Conservation (phyloP, 257 asterid genomes). For the Forsythia suspensa region DNA sequence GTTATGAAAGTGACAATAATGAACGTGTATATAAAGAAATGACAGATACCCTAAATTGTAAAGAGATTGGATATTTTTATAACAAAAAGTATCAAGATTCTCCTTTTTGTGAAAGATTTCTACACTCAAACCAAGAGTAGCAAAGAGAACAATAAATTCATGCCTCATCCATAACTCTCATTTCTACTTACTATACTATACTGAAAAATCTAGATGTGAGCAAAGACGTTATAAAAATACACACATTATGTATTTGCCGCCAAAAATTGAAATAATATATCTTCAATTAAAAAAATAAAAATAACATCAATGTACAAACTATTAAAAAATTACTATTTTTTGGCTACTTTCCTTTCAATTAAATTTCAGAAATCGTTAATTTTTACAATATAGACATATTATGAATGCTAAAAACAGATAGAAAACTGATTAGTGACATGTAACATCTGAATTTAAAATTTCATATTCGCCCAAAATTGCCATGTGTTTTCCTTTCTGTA, state of each 20-base stretch:
- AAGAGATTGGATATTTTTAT: constrained; percentile 25
- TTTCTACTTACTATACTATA: constrained; percentile 17
- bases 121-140: too few species aligned
- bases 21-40: constrained; percentile 20
- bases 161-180: constrained; percentile 30
- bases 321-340: too few species aligned
- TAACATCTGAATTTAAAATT: too few species aligned
- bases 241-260: too few species aligned
- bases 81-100: constrained; percentile 17
- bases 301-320: too few species aligned
- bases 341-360: too few species aligned
- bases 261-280: too few species aligned
- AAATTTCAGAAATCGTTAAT: too few species aligned
- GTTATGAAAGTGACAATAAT: constrained; percentile 17
- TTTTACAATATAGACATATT: too few species aligned
- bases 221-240: background rate
- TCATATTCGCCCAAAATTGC: background rate
- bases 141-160: constrained; percentile 17
- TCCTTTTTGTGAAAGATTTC: constrained; percentile 22
- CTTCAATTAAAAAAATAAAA: too few species aligned
- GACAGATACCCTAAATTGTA: constrained; percentile 15
- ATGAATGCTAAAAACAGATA: too few species aligned
- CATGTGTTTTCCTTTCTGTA: constrained; percentile 10
- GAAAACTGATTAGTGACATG: too few species aligned
- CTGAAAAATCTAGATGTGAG: constrained; percentile 29